Conservation (phyloP, 306 rosid genomes). For the Rosa chinensis region DNA sequence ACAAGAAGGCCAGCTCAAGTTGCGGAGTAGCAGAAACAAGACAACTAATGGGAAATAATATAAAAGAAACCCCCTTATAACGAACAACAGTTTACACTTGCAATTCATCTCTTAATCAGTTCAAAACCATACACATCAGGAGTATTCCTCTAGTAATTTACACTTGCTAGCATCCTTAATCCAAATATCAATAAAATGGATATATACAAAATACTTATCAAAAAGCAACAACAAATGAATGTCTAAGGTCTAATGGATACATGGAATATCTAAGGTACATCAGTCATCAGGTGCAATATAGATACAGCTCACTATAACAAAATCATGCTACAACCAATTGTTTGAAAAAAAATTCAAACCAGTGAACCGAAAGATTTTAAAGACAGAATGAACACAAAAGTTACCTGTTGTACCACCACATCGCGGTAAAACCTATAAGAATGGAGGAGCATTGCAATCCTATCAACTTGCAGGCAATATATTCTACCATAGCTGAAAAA, state of each 20-base stretch:
- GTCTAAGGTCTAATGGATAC: background rate
- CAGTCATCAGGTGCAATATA: background rate
- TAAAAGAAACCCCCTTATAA: background rate
- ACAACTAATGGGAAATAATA: background rate
- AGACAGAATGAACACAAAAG: constrained; percentile 14
- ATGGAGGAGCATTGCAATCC: constrained; percentile 95
- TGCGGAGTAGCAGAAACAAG: background rate
- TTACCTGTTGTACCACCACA: constrained; percentile 97
- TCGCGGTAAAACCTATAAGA: constrained; percentile 90
- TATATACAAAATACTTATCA: background rate
- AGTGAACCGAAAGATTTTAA: background rate
- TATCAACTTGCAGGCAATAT: constrained; percentile 95
- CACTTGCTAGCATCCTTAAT: background rate
- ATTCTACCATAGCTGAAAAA: constrained; percentile 90
- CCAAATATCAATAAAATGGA: background rate
- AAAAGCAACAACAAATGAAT: background rate
- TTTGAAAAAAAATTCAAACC: background rate
- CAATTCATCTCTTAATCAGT: background rate
- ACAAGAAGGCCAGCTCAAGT: background rate
- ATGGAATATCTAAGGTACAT: constrained; percentile 4
- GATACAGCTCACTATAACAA: background rate
- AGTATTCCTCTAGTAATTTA: background rate
- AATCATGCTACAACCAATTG: background rate
- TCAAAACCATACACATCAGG: background rate
- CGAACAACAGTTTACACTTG: background rate